phyloP scores from a whole-genome alignment of 2,329 filamentous ascomycete species.

The Cordyceps javanica region DNA sequence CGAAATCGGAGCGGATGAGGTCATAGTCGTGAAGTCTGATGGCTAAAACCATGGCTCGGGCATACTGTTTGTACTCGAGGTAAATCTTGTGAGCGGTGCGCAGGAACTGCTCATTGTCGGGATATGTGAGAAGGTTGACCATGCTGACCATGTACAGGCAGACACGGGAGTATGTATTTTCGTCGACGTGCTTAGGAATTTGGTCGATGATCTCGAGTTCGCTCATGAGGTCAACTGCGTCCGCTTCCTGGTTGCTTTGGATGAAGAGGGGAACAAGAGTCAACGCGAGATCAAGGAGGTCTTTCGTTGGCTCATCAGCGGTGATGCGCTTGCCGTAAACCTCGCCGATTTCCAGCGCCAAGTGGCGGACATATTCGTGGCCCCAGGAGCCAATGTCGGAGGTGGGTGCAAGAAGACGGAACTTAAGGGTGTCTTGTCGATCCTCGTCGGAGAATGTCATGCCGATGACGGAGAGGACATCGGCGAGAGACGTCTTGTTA shows the following conservation, averaged over 20 bases:
- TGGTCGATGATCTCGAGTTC: slow-evolving; percentile 96
- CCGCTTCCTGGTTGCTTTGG: slow-evolving; percentile 94
- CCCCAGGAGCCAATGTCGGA: slow-evolving; percentile 96
- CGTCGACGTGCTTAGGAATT: slow-evolving; percentile 82
- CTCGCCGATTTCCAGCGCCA: slow-evolving; percentile 91
- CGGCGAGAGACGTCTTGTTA: slow-evolving; percentile 84
- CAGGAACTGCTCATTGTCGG: slow-evolving; percentile 94
- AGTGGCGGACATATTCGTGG: slow-evolving; percentile 94
- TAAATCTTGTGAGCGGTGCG: slow-evolving; percentile 91
- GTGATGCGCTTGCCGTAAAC: slow-evolving; percentile 85
- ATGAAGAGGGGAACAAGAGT: slow-evolving; percentile 89
- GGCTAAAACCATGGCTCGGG: slow-evolving; percentile 88
- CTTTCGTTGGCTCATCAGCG: slow-evolving; percentile 75
- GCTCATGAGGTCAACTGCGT: slow-evolving; percentile 94
- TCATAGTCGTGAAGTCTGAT: slow-evolving; percentile 86
- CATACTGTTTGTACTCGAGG: slow-evolving; percentile 83
- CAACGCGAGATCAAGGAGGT: slow-evolving; percentile 78
- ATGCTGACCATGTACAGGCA: slow-evolving; percentile 99
- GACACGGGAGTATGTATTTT: slow-evolving; percentile 87
- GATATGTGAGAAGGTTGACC: slow-evolving; percentile 95
- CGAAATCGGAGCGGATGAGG: slow-evolving; percentile 76
- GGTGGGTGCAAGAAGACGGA: slow-evolving; percentile 80
- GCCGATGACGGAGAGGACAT: slow-evolving; percentile 92
- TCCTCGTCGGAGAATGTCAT: slow-evolving; percentile 99
- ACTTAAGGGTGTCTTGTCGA: slow-evolving; percentile 92